These are phyloP conservation scores for Cicer yamashitae DNA, from an alignment of 306 rosid species.

Conservation along the genomic window DNA sequence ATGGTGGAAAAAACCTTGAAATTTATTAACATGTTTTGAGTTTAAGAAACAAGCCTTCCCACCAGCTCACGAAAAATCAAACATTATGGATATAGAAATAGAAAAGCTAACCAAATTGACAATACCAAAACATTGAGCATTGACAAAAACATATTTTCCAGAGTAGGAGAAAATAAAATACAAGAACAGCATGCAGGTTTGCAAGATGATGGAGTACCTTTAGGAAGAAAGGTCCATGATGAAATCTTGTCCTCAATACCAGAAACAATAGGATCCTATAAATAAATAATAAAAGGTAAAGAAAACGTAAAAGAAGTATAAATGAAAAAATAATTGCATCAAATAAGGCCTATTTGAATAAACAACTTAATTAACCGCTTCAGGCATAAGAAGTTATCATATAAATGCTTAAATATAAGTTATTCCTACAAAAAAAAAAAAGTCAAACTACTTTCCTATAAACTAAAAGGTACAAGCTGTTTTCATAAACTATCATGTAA, in stretches of 20 bases:
- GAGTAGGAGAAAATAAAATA: neutral
- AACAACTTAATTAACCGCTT: too few relatives aligned
- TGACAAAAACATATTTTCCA: neutral
- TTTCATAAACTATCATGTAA: too few relatives aligned
- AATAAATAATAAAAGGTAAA: neutral
- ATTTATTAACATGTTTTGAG: neutral
- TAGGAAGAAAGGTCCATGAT: slow-evolving; percentile 97
- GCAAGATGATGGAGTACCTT: slow-evolving; percentile 60
- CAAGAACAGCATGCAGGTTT: slow-evolving; percentile 22
- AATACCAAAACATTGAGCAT: neutral
- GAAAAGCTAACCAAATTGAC: neutral
- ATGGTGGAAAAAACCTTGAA: neutral
- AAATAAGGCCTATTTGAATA: neutral
- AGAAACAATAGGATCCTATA: slow-evolving; percentile 87
- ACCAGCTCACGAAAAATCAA: slow-evolving; percentile 14
- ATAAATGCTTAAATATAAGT: too few relatives aligned
- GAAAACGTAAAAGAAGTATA: neutral
- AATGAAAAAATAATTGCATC: neutral
- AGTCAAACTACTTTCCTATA: too few relatives aligned
- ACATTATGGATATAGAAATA: neutral
- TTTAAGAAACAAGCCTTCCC: neutral
- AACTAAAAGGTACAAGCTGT: too few relatives aligned
- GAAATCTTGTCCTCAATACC: slow-evolving; percentile 96
- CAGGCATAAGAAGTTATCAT: too few relatives aligned
- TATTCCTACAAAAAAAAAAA: too few relatives aligned